Evolutionary conservation across 2,329 filamentous ascomycete species (phyloP).

Genomic region (Podosphaera leucotricha): DNA sequence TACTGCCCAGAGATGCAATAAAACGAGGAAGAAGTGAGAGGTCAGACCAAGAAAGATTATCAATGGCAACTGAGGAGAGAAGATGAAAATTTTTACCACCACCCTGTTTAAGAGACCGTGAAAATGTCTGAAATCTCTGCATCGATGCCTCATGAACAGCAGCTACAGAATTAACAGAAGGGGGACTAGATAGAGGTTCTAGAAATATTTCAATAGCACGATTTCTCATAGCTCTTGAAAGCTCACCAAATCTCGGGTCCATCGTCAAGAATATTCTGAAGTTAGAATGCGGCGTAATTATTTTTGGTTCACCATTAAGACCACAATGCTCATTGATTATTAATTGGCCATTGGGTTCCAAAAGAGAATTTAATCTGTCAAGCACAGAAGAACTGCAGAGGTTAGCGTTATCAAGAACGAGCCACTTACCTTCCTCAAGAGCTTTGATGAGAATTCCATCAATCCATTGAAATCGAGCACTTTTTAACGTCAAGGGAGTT

Average conservation of each 20-base stretch:
- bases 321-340: constrained; percentile 87
- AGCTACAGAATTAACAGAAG: background rate
- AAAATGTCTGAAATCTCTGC: constrained; percentile 11
- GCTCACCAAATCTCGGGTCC: constrained; percentile 74
- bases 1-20: constrained; percentile 3
- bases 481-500: constrained; percentile 33
- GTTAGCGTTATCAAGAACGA: constrained; percentile 92
- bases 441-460: constrained; percentile 82
- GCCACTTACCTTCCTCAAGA: constrained; percentile 66
- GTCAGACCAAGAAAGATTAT: constrained; percentile 15
- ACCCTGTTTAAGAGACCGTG: background rate
- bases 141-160: constrained; percentile 10
- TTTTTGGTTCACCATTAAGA: constrained; percentile 53
- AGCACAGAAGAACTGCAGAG: constrained; percentile 87
- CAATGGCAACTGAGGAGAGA: constrained; percentile 10
- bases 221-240: constrained; percentile 93
- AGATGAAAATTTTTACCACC: constrained; percentile 2
- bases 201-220: constrained; percentile 78
- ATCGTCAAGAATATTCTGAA: constrained; percentile 89
- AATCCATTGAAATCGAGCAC: constrained; percentile 83
- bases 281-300: constrained; percentile 59
- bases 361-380: constrained; percentile 78
- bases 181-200: constrained; percentile 16
- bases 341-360: constrained; percentile 71
- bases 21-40: constrained; percentile 13